Evolutionary conservation across 2,329 filamentous ascomycete genomes (phyloP).

Genomic region (Colletotrichum endophyticum): DNA sequence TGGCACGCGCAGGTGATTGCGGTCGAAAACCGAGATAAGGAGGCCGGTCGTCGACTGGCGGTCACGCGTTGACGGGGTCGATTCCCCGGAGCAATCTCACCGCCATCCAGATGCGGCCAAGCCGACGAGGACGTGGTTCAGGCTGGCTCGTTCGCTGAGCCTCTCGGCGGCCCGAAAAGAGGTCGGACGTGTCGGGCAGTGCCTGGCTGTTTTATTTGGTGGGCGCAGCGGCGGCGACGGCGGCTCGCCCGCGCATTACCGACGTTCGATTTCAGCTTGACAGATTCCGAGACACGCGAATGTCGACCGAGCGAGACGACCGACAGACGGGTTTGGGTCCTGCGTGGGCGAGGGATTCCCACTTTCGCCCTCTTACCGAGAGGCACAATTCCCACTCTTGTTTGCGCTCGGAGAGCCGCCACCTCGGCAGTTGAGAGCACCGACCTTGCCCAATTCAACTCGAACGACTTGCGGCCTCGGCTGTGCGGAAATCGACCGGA

Average conservation of each 20-base stretch:
- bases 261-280: neutral
- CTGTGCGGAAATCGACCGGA: neutral
- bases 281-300: neutral
- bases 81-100: conserved; percentile 6
- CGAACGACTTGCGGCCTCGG: neutral
- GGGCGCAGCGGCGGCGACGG: neutral
- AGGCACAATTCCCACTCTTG: neutral
- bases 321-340: neutral
- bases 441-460: neutral
- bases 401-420: neutral
- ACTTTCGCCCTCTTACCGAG: neutral
- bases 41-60: neutral
- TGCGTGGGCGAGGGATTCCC: neutral
- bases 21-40: neutral
- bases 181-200: conserved; percentile 6
- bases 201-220: neutral
- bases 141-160: neutral
- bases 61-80: neutral
- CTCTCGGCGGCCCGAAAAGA: neutral
- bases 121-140: conserved; percentile 2
- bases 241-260: neutral
- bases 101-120: conserved; percentile 12
- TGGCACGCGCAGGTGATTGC: neutral
- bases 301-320: neutral
- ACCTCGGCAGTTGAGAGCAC: neutral